Base-by-base conservation (phyloP, 2,329 filamentous ascomycete genomes). In the Trichoderma polysporum region DNA sequence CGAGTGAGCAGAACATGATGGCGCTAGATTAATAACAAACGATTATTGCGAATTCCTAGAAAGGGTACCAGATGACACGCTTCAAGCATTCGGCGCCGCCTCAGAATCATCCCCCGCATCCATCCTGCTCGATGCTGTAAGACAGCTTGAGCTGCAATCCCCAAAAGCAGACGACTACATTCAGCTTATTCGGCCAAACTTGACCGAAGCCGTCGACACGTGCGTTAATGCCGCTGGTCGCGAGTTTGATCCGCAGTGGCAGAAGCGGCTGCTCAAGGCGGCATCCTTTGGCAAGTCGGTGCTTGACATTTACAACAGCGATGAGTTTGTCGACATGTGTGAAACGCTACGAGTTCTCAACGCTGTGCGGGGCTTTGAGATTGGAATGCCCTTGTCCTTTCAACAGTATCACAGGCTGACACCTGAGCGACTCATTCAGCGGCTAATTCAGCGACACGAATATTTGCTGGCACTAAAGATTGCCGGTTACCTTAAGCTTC, bases 241-340 rank as follows among this genome's bases (percentile, higher is more conserved):
- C 68, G 95, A 99, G 77, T 97, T 93, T 76, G 92, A 90, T 73
- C 84, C 90, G 2, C 89, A 94, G 74, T 97, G 94, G 92, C 95
- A 99, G 76, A 99, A 98, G 76, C 89, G 96, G 72, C 84, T 99
- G 1, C 84, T 99, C n/a, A 96, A 96, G 76, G 95, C 95, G 6
- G 95, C 95, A 0, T 98, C 94, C 0, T 98, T 97, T 76, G 95
- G 95, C 69, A 99, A 99, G 78, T 98, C 95, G 0, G 95, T 98
- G 0, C 85, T 99, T 3, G 95, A 98, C 73, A 89, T 98, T 13
- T 99, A 98, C 80, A 97, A 95, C 78, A 97, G 94, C 75, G 95
- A 99, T 74, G 94, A 99, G 71, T 99, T 98, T 79, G 95, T 99
- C 63, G 94, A 98, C 70, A 98, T 97, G 90, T 97, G 93, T 72